Evolutionary conservation across 176 grass and related monocot species (phyloP).

Genomic region (Pontederia crassipes): DNA sequence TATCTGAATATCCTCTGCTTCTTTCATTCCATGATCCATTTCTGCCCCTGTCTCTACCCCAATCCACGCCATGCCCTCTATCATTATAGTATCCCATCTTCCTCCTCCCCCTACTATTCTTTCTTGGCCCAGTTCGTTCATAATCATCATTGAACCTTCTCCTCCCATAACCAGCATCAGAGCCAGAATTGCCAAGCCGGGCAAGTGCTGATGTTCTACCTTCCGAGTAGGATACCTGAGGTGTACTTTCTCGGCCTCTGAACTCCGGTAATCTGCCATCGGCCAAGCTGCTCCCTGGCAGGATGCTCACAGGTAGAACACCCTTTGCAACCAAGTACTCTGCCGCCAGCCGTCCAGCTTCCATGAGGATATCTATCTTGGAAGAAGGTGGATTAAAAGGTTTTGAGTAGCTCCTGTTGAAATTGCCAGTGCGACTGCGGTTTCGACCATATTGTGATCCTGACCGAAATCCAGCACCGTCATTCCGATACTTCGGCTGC

Average conservation of each 20-base stretch:
- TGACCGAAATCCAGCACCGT: constrained; percentile 6
- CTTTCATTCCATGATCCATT: constrained; percentile 19
- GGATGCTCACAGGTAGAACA: constrained; percentile 45
- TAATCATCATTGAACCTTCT: constrained; percentile 50
- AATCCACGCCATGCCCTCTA: constrained; percentile 23
- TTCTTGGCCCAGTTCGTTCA: constrained; percentile 20
- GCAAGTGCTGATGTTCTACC: constrained; percentile 11
- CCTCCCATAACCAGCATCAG: constrained; percentile 20
- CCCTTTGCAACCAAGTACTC: constrained; percentile 83
- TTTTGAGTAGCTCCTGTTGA: constrained; percentile 24
- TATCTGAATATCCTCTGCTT: constrained; percentile 34
- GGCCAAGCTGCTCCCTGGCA: constrained; percentile 29
- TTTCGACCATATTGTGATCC: constrained; percentile 19
- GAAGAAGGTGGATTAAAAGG: constrained; percentile 14
- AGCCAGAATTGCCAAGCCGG: constrained; percentile 9
- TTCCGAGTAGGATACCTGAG: not conserved
- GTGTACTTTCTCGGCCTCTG: constrained; percentile 23
- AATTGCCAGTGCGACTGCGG: not conserved
- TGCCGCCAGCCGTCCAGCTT: constrained; percentile 79
- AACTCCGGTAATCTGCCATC: constrained; percentile 22
- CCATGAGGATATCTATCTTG: constrained; percentile 77
- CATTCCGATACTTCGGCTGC: constrained; percentile 8
- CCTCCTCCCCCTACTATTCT: constrained; percentile 51
- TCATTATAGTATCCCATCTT: constrained; percentile 40
- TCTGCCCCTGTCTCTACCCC: constrained; percentile 49